Evolutionary conservation across 2,329 filamentous ascomycete species (phyloP).

Genomic region (Fusarium gaditjirri): DNA sequence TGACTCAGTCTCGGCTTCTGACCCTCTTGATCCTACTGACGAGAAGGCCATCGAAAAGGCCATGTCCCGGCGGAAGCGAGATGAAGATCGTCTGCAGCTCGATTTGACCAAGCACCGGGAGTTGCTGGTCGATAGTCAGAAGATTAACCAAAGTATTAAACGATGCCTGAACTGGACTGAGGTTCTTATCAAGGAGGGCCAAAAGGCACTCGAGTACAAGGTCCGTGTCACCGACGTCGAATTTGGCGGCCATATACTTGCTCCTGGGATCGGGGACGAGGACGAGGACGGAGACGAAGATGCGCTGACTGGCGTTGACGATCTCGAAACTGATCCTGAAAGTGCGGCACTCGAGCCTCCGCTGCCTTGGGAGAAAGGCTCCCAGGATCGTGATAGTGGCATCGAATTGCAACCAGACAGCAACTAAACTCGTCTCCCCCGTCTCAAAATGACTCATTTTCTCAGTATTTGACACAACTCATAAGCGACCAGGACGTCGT

Average conservation of each 20-base stretch:
- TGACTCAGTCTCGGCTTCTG: constrained; percentile 45
- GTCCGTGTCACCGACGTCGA: constrained; percentile 83
- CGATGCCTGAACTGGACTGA: constrained; percentile 91
- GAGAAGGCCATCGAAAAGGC: constrained; percentile 44
- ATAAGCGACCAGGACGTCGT: constrained; percentile 24
- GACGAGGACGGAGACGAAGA: constrained; percentile 48
- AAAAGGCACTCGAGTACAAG: constrained; percentile 85
- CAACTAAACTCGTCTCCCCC: constrained; percentile 39
- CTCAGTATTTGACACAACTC: constrained; percentile 1
- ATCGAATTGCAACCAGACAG: constrained; percentile 59
- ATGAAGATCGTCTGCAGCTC: constrained; percentile 84
- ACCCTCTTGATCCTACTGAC: constrained; percentile 54
- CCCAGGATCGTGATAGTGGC: constrained; percentile 64
- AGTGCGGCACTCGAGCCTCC: constrained; percentile 41
- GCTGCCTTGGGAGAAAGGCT: constrained; percentile 50
- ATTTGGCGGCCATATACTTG: constrained; percentile 82
- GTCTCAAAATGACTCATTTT: background rate
- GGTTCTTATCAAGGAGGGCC: constrained; percentile 87
- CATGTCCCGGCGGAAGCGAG: constrained; percentile 68
- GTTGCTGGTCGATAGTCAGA: constrained; percentile 87
- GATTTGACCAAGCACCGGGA: constrained; percentile 92
- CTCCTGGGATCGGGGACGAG: constrained; percentile 70
- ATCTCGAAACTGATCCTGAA: constrained; percentile 32
- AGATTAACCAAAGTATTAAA: constrained; percentile 94
- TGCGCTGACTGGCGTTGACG: constrained; percentile 28